A percentile compares a stretch with the other conserved stretches of the same genome.
Conservation (phyloP, 1,284 basidiomycete species). For the Irpex lacteus region DNA sequence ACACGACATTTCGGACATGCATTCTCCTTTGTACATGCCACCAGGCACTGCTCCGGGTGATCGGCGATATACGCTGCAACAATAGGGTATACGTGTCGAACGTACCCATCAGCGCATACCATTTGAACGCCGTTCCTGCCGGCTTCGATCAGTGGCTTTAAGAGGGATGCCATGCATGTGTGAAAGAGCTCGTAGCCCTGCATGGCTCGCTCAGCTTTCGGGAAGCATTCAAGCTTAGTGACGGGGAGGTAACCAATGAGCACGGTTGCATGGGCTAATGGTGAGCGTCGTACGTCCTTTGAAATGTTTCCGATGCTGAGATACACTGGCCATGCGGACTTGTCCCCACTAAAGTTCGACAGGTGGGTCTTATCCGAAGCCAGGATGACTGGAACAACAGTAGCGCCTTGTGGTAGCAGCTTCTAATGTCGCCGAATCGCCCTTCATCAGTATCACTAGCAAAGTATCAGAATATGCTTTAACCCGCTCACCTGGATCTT, state of each 20-base stretch:
- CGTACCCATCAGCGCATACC: slow-evolving; percentile 22
- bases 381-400: slow-evolving; percentile 22
- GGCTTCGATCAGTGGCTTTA: slow-evolving; percentile 20
- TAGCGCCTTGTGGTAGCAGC: slow-evolving; percentile 17
- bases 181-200: slow-evolving; percentile 26
- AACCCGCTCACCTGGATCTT: slow-evolving; percentile 30
- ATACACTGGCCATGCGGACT: slow-evolving; percentile 26
- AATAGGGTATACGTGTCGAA: slow-evolving; percentile 23
- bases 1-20: slow-evolving; percentile 20
- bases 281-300: slow-evolving; percentile 19
- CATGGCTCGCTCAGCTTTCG: slow-evolving; percentile 12
- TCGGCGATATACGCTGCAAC: slow-evolving; percentile 27
- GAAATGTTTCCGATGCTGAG: slow-evolving; percentile 24
- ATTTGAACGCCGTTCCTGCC: slow-evolving; percentile 23
- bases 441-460: not conserved
- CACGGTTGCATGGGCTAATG: slow-evolving; percentile 19
- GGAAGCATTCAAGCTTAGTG: slow-evolving; percentile 21
- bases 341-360: slow-evolving; percentile 22
- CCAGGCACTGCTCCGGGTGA: slow-evolving; percentile 25
- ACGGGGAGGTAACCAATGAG: slow-evolving; percentile 29
- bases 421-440: slow-evolving; percentile 5
- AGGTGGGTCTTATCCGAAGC: not conserved
- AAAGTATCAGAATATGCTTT: not conserved
- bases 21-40: slow-evolving; percentile 20
- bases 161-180: slow-evolving; percentile 23